Base-by-base conservation (phyloP, 1,284 basidiomycete genomes). In the Retiboletus fuscus region DNA sequence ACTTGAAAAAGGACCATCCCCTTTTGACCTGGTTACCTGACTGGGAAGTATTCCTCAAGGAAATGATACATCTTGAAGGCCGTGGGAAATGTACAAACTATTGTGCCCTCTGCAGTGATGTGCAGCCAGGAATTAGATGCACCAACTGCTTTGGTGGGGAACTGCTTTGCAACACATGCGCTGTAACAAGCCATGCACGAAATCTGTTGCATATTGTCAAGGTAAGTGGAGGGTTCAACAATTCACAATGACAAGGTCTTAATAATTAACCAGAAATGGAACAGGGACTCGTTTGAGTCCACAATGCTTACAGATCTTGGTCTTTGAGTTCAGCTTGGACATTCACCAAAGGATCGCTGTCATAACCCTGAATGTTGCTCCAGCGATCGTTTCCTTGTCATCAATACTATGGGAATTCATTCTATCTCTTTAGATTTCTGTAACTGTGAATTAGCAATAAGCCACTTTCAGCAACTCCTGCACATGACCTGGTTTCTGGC, bases 351-450 rank as follows among this genome's bases (percentile, higher is more conserved):
- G 8, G 20, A 65, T 22, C 43, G 24, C 3, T 66, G 65, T 26
- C n/a, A n/a, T n/a, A n/a, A n/a, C 46, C 46, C 4, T 47, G 57
- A 10, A 55, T 57, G 5, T n/a, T 49, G 47, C 47, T 24, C n/a
- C 22, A 24, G n/a, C 4, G 16, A 39, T 3, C 39, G 71, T 30
- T 71, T 74, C 10, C 8, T 68, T 7, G 49, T 74, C 3, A 30
- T 74, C 2, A 10, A 74, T n/a, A 63, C 1, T 8, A 64, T 68
- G 11, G 63, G 73, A 0, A 49, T 70, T 24, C 68, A 74, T 11
- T 18, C 49, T 15, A 51, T 74, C 11, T 28, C 43, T 1, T 26
- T 73, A 16, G 46, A 61, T 20, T 73, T 67, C 24, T 74, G 72
- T 55, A 63, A 61, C 3, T 74, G 72, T 16, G 34, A 61, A n/a